phyloP scores from a whole-genome alignment of 2,329 filamentous ascomycete genomes.

The Chaetomiaceae sp. region DNA sequence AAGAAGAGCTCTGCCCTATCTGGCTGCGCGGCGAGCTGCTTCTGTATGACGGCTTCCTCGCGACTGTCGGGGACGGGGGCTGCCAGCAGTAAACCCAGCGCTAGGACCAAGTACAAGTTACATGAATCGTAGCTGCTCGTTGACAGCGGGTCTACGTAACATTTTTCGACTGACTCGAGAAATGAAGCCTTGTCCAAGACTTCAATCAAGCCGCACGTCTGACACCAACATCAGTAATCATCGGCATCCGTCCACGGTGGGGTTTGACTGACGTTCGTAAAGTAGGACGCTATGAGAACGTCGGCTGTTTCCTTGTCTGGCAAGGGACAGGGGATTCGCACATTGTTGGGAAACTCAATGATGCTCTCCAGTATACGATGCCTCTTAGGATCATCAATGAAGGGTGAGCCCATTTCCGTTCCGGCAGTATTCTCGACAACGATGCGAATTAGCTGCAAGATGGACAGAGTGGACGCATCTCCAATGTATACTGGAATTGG shows the following conservation, averaged over 20 bases:
- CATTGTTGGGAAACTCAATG: slow-evolving; percentile 43
- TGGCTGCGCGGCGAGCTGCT: slow-evolving; percentile 43
- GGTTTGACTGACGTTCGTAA: slow-evolving; percentile 50
- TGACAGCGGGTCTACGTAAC: slow-evolving; percentile 50
- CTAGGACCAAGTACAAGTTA: slow-evolving; percentile 57
- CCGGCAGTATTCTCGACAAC: slow-evolving; percentile 54
- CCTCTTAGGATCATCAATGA: slow-evolving; percentile 53
- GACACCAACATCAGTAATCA: slow-evolving; percentile 15
- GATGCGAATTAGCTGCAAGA: slow-evolving; percentile 56
- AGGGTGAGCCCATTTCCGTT: slow-evolving; percentile 41
- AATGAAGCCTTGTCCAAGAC: slow-evolving; percentile 53
- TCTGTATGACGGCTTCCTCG: slow-evolving; percentile 49
- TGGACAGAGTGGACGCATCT: slow-evolving; percentile 59
- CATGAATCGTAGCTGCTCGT: slow-evolving; percentile 52
- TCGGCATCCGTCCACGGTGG: background rate
- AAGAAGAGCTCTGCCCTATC: slow-evolving; percentile 61
- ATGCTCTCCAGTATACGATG: slow-evolving; percentile 54
- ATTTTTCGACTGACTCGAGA: slow-evolving; percentile 45
- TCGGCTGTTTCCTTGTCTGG: slow-evolving; percentile 52
- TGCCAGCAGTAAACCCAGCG: slow-evolving; percentile 58
- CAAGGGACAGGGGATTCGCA: slow-evolving; percentile 48
- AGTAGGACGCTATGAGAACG: slow-evolving; percentile 55
- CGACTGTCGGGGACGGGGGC: slow-evolving; percentile 45
- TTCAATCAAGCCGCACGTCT: slow-evolving; percentile 59
- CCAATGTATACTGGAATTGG: slow-evolving; percentile 53